Conservation (phyloP, 2,329 filamentous ascomycete species). For the Moelleriella libera region DNA sequence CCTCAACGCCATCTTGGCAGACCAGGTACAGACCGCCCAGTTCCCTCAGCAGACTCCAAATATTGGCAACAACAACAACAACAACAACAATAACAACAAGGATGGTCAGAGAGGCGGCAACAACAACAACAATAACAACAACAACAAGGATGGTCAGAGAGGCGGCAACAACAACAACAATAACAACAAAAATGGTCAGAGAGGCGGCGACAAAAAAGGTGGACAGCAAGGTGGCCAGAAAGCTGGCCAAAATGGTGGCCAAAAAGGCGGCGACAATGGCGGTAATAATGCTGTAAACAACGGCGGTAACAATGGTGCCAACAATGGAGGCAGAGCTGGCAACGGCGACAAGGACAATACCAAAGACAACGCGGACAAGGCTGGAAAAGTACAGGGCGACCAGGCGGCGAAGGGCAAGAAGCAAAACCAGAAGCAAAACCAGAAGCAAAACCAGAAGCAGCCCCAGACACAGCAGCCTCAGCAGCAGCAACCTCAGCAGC, state of each 20-base stretch:
- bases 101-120: neutral
- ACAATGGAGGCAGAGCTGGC: constrained; percentile 1
- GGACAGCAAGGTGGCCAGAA: neutral
- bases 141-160: neutral
- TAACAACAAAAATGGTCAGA: neutral
- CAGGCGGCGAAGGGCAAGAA: no score
- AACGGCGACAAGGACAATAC: neutral
- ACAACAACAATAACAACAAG: neutral
- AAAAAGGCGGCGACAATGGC: neutral
- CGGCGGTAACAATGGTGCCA: neutral
- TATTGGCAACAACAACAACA: neutral
- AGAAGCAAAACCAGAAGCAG: neutral
- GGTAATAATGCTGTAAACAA: neutral
- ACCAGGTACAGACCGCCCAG: no score
- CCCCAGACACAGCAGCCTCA: neutral
- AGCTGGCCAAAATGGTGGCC: neutral
- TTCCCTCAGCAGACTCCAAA: neutral
- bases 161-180: constrained; percentile 1
- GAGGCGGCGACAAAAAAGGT: constrained; percentile 5
- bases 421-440: no score
- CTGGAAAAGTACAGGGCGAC: no score
- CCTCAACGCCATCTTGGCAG: no score
- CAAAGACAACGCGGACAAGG: no score
- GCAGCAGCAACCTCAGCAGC: neutral
- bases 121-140: neutral